Conservation (phyloP, 345 rosid genomes). For the Rhizophora apiculata region DNA sequence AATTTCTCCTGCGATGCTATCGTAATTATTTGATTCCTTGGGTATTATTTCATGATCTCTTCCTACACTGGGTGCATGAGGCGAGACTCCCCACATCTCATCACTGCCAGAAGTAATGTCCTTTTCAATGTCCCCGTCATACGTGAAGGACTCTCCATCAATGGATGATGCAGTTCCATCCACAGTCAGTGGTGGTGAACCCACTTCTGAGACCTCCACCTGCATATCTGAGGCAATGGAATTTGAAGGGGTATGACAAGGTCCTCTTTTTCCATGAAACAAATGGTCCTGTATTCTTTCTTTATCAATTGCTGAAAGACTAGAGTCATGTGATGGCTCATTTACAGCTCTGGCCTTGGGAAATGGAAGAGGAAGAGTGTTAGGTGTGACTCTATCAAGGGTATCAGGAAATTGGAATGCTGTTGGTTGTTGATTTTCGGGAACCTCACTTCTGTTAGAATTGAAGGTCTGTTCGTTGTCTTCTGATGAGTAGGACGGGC, state of each 20-base stretch:
- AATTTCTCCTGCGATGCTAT: constrained; percentile 8
- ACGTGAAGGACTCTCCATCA: constrained; percentile 52
- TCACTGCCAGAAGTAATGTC: constrained; percentile 37
- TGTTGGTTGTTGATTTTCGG: constrained; percentile 25
- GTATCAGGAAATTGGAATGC: constrained; percentile 21
- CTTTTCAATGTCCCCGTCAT: constrained; percentile 51
- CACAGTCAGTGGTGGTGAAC: constrained; percentile 59
- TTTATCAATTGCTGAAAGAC: constrained; percentile 39
- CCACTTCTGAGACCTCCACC: constrained; percentile 83
- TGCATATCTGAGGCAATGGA: constrained; percentile 93
- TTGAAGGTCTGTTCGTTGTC: constrained; percentile 23
- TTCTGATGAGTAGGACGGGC: constrained; percentile 33
- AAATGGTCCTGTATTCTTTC: constrained; percentile 38
- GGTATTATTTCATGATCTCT: constrained; percentile 20
- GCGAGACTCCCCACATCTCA: constrained; percentile 49
- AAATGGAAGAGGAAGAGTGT: constrained; percentile 29
- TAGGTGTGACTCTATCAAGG: constrained; percentile 22
- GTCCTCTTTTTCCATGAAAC: constrained; percentile 31
- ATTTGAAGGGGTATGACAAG: constrained; percentile 48
- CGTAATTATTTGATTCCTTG: constrained; percentile 18
- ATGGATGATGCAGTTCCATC: constrained; percentile 53
- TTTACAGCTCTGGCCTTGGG: constrained; percentile 33
- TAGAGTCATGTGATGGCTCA: constrained; percentile 30
- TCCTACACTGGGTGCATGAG: constrained; percentile 23
- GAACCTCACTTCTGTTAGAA: constrained; percentile 11